Conservation (phyloP, 495 filamentous ascomycete species). For the Aspergillus nidulans region DNA sequence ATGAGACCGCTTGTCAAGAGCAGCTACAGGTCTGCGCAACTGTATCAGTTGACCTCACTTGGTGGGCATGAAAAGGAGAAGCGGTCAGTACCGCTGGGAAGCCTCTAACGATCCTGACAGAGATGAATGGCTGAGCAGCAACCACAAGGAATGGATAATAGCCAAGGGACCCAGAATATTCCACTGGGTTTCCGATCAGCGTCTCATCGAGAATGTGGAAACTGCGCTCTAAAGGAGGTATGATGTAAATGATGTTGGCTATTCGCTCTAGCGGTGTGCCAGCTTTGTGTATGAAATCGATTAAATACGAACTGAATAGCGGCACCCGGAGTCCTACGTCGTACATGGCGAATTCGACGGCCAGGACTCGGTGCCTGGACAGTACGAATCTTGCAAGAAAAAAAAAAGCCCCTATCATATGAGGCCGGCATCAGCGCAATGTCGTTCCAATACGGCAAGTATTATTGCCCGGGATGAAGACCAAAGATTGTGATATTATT, state of each 20-base stretch:
- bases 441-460: constrained; percentile 1
- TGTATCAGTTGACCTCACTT: constrained; percentile 4
- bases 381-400: background rate
- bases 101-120: background rate
- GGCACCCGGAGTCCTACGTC: background rate
- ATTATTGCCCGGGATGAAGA: background rate
- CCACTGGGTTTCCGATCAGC: background rate
- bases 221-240: background rate
- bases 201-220: constrained; percentile 4
- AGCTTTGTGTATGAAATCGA: background rate
- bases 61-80: constrained; percentile 14
- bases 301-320: background rate
- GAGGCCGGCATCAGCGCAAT: background rate
- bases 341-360: background rate
- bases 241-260: background rate
- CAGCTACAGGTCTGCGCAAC: constrained; percentile 10
- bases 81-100: constrained; percentile 19
- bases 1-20: constrained; percentile 7
- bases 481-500: background rate
- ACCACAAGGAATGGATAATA: background rate
- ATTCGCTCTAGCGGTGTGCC: constrained; percentile 12
- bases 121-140: constrained; percentile 11
- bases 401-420: no score
- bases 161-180: constrained; percentile 4
- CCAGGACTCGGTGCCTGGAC: background rate